These are phyloP conservation scores for Bruguiera parviflora DNA, from an alignment of 345 rosid genomes.

Conservation along the genomic window DNA sequence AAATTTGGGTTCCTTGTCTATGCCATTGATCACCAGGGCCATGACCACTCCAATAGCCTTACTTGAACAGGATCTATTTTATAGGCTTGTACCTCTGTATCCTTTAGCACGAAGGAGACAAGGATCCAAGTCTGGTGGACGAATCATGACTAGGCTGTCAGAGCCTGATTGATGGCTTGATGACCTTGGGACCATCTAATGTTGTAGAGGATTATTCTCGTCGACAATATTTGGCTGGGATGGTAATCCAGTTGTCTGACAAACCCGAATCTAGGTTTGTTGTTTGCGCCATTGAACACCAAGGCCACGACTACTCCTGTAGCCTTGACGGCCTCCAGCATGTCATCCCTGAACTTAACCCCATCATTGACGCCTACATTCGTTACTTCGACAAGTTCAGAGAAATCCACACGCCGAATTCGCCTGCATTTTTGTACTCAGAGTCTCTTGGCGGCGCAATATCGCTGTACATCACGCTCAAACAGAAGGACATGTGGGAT, in stretches of 20 bases:
- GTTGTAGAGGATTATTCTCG: neutral
- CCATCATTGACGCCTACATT: conserved; percentile 74
- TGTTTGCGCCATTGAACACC: too few species aligned
- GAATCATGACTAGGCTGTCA: neutral
- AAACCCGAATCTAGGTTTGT: neutral
- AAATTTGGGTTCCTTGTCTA: conserved; percentile 70
- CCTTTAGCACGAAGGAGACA: neutral
- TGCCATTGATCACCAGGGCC: conserved; percentile 96
- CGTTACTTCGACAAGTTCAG: conserved; percentile 65
- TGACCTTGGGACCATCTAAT: neutral
- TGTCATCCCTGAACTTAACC: conserved; percentile 72
- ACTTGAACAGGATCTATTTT: conserved; percentile 1
- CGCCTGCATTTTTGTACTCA: conserved; percentile 73
- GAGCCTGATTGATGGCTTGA: neutral
- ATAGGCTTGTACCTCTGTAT: neutral
- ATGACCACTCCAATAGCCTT: conserved; percentile 68
- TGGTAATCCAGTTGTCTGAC: neutral
- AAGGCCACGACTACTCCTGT: too few species aligned
- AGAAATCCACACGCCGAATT: conserved; percentile 34
- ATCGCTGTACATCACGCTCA: conserved; percentile 67
- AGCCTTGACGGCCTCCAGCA: conserved; percentile 41
- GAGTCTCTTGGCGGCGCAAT: conserved; percentile 97
- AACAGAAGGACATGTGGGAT: conserved; percentile 63
- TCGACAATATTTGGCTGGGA: neutral
- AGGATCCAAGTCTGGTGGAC: neutral